Conservation (phyloP, 257 asterid species). For the Penstemon davidsonii region DNA sequence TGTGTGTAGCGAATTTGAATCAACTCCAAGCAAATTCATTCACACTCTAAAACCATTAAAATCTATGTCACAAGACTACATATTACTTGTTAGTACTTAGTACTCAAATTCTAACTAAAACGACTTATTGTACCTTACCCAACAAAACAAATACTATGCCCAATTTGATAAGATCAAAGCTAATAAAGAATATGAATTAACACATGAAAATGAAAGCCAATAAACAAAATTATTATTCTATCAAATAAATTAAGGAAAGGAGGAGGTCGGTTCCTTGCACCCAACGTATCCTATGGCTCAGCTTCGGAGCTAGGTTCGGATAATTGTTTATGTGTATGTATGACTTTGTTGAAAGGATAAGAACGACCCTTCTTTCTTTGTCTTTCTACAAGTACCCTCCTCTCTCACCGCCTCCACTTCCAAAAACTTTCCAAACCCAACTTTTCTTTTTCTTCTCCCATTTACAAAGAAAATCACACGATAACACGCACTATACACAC, state of each 20-base stretch:
- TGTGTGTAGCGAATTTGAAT: too few relatives aligned
- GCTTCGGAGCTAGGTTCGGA: conserved; percentile 64
- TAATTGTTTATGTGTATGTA: conserved; percentile 17
- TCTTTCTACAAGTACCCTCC: conserved; percentile 37
- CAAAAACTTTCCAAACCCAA: conserved; percentile 32
- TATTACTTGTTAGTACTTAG: too few relatives aligned
- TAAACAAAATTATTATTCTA: conserved; percentile 7
- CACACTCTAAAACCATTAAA: too few relatives aligned
- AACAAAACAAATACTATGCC: neutral
- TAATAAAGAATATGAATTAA: conserved; percentile 26
- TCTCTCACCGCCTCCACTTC: conserved; percentile 52
- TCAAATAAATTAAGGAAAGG: conserved; percentile 47
- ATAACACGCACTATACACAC: conserved; percentile 22
- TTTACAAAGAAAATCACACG: neutral
- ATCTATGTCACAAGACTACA: too few relatives aligned
- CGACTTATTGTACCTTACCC: neutral
- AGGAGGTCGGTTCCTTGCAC: conserved; percentile 73
- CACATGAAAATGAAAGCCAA: conserved; percentile 52
- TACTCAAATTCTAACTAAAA: too few relatives aligned
- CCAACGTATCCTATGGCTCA: conserved; percentile 51
- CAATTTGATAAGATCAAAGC: conserved; percentile 37
- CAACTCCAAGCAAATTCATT: too few relatives aligned
- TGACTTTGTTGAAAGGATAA: conserved; percentile 46
- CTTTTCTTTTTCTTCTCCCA: conserved; percentile 27
- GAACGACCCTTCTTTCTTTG: conserved; percentile 37